Percentiles rank a stretch among this genome's conserved stretches.
These are phyloP conservation scores for Cladobotryum mycophilum DNA, from an alignment of 2,329 filamentous ascomycete species.

Conservation along the genomic window DNA sequence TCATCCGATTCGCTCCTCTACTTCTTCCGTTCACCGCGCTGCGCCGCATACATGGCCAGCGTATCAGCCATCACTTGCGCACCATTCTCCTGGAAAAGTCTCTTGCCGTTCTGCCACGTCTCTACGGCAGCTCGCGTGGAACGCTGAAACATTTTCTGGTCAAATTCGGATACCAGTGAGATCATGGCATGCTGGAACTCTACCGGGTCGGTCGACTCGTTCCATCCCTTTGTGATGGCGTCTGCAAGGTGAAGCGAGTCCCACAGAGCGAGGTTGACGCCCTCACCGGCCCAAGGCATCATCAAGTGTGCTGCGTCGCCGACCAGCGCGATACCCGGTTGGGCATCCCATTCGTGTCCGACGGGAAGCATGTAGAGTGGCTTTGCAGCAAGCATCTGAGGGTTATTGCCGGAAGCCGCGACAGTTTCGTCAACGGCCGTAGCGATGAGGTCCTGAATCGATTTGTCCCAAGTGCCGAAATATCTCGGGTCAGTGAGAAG, in stretches of 20 bases:
- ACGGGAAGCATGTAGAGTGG: slow-evolving; percentile 36
- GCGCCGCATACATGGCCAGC: slow-evolving; percentile 1
- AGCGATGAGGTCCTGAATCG: slow-evolving; percentile 23
- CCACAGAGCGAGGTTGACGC: slow-evolving; percentile 47
- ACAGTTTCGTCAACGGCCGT: slow-evolving; percentile 22
- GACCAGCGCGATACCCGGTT: slow-evolving; percentile 40
- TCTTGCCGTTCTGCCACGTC: slow-evolving; percentile 8
- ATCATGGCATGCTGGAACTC: slow-evolving; percentile 14
- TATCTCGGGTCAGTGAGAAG: slow-evolving; percentile 18
- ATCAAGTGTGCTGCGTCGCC: slow-evolving; percentile 52
- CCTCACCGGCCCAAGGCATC: slow-evolving; percentile 45
- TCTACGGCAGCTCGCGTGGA: slow-evolving; percentile 7
- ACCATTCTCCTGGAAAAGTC: slow-evolving; percentile 6
- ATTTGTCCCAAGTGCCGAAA: slow-evolving; percentile 21
- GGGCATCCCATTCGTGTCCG: slow-evolving; percentile 34
- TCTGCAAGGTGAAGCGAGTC: slow-evolving; percentile 41
- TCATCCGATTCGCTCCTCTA: neutral
- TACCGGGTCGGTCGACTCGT: neutral
- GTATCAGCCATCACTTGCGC: slow-evolving; percentile 10
- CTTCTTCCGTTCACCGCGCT: neutral
- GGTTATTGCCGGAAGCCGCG: slow-evolving; percentile 6
- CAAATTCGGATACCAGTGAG: slow-evolving; percentile 18
- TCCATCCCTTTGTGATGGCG: slow-evolving; percentile 18
- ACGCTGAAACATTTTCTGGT: slow-evolving; percentile 15
- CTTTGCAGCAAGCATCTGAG: slow-evolving; percentile 15